Base-by-base conservation (phyloP, 163 green algal species). In the Chlorella variabilis region DNA sequence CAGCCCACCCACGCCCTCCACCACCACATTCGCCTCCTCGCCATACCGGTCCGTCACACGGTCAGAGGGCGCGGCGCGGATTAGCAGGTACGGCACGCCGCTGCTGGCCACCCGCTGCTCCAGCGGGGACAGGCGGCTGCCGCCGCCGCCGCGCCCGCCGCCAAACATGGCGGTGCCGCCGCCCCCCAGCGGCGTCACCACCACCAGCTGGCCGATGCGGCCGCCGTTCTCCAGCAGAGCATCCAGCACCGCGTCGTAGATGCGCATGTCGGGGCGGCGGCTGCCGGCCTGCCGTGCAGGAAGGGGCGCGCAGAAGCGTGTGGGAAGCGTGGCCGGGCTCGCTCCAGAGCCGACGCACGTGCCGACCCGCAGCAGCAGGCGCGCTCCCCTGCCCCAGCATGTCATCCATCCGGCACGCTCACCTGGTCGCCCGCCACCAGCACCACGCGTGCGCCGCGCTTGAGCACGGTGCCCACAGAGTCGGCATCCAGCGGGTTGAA, bases 401-500 rank as follows among this genome's bases (percentile, higher is more conserved):
- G n/a, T n/a, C n/a, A n/a, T n/a, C n/a, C n/a, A n/a, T 54, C 20
- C 54, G 23, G 54, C 59, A 38, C 5, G 5, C 59, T 27, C 56
- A 80, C 73, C 73, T 80, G 73, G 73, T 80, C 73, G 0, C 73
- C 73, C 56, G 70, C 73, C 38, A 80, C 73, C 73, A 80, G 73
- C 73, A 80, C 73, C 4, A 80, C 56, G 56, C 73, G 73, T 2
- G n/a, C 27, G 73, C 73, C 54, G 6, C 49, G 48, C 70, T 77
- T 77, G 51, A 80, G 36, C 27, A 42, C 73, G 3, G 9, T 13
- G 27, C 21, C 73, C 25, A 80, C 42, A 20, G 25, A 38, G 25
- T 80, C 73, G 4, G 54, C 73, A 33, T 80, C 73, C 54, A 80
- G 73, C 7, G 73, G 73, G 73, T 80, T 80, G 73, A 80, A 80